Percentiles rank a stretch among this genome's conserved stretches.
Conservation (phyloP, 2,329 filamentous ascomycete species). For the Chaetomiaceae sp. region DNA sequence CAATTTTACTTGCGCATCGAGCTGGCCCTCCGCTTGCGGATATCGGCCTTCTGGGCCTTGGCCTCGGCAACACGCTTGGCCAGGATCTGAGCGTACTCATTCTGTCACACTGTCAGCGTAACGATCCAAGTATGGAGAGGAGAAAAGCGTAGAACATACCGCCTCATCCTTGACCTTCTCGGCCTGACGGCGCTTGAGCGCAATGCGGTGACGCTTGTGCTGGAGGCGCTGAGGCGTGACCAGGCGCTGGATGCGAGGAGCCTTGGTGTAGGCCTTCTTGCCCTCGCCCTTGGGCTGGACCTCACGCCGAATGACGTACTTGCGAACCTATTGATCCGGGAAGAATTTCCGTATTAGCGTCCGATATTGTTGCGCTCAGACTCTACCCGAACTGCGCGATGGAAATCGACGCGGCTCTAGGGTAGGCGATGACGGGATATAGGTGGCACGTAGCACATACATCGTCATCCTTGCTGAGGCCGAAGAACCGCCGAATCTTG, state of each 20-base stretch:
- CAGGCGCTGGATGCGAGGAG: slow-evolving; percentile 98
- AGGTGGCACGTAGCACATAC: slow-evolving; percentile 63
- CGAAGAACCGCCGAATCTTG: slow-evolving; percentile 99
- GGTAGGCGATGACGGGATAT: slow-evolving; percentile 66
- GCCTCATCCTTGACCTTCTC: slow-evolving; percentile 99
- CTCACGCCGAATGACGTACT: slow-evolving; percentile 99
- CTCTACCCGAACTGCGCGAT: slow-evolving; percentile 48
- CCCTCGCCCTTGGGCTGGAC: slow-evolving; percentile 95
- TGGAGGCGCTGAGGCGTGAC: slow-evolving; percentile 99
- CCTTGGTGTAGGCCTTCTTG: slow-evolving; percentile 99
- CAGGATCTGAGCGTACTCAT: slow-evolving; percentile 93
- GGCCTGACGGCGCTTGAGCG: slow-evolving; percentile 95
- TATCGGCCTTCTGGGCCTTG: slow-evolving; percentile 88
- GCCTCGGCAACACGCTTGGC: slow-evolving; percentile 96
- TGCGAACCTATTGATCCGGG: slow-evolving; percentile 68
- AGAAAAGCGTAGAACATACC: slow-evolving; percentile 44
- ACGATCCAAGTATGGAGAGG: not conserved
- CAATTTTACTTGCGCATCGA: slow-evolving; percentile 80
- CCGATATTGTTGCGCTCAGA: slow-evolving; percentile 41
- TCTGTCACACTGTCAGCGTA: slow-evolving; percentile 51
- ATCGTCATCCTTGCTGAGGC: slow-evolving; percentile 99
- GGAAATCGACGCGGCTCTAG: slow-evolving; percentile 41
- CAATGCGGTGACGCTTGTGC: slow-evolving; percentile 98
- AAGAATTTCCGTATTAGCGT: slow-evolving; percentile 39
- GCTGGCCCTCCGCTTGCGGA: slow-evolving; percentile 93